Conservation (phyloP, 2,329 filamentous ascomycete species). For the Calonectria ilicicola region DNA sequence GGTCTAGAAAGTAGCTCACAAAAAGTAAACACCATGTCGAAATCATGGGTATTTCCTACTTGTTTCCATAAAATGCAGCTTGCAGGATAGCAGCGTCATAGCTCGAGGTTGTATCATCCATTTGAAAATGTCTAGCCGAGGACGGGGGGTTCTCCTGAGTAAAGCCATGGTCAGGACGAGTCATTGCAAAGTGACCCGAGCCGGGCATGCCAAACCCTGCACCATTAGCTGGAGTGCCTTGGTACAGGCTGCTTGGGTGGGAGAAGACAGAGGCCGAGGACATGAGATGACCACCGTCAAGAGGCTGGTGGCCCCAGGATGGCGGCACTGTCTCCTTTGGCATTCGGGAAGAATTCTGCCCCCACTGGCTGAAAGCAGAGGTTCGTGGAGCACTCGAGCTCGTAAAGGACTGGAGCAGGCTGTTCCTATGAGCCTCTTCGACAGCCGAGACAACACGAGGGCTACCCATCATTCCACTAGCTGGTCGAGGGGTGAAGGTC, state of each 20-base stretch:
- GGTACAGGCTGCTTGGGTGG: conserved; percentile 63
- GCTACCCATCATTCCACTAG: conserved; percentile 33
- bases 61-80: conserved; percentile 47
- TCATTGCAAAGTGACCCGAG: conserved; percentile 26
- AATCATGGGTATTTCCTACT: conserved; percentile 26
- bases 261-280: conserved; percentile 57
- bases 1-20: background rate
- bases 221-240: conserved; percentile 56
- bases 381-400: conserved; percentile 42
- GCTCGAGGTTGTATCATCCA: conserved; percentile 48
- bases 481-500: conserved; percentile 20
- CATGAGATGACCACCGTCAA: conserved; percentile 28
- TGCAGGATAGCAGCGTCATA: conserved; percentile 52
- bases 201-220: conserved; percentile 30
- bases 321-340: conserved; percentile 32
- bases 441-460: conserved; percentile 33
- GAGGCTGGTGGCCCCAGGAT: conserved; percentile 32
- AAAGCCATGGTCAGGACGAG: conserved; percentile 30
- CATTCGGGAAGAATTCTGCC: conserved; percentile 36
- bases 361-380: conserved; percentile 48
- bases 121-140: conserved; percentile 42
- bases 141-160: conserved; percentile 35
- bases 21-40: background rate
- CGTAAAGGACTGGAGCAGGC: conserved; percentile 51
- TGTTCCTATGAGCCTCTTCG: conserved; percentile 49